Evolutionary conservation across 352 stramenopile species (phyloP).

Genomic region (Peronospora farinosa): DNA sequence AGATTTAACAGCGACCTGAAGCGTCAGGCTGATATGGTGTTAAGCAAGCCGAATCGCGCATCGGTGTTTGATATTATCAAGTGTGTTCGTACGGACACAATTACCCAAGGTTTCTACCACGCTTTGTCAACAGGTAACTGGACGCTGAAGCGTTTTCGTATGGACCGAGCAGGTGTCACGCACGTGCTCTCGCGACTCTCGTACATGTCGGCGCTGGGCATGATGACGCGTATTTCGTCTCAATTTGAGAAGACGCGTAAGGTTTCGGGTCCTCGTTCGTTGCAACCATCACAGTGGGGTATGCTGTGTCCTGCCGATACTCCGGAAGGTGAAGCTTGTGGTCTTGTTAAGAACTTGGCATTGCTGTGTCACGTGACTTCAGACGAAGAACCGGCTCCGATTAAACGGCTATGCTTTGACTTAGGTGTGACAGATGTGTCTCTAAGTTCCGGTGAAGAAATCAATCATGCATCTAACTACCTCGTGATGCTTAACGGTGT

Average conservation of each 20-base stretch:
- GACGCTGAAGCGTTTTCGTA: conserved; percentile 99
- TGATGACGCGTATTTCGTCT: conserved; percentile 99
- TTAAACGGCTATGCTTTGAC: conserved; percentile 95
- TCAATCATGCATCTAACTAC: conserved; percentile 92
- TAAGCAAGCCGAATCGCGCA: conserved; percentile 97
- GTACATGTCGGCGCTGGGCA: conserved; percentile 98
- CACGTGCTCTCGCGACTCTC: conserved; percentile 96
- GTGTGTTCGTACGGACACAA: conserved; percentile 95
- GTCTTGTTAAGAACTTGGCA: conserved; percentile 98
- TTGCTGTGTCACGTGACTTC: conserved; percentile 96
- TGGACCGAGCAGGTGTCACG: conserved; percentile 96
- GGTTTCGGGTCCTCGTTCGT: conserved; percentile 93
- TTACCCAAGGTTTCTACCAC: conserved; percentile 92
- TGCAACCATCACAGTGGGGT: conserved; percentile 98
- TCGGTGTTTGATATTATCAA: conserved; percentile 98
- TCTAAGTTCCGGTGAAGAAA: conserved; percentile 92
- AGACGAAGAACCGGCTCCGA: conserved; percentile 88
- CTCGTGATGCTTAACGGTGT: conserved; percentile 99
- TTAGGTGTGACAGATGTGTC: conserved; percentile 95
- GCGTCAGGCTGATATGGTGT: conserved; percentile 94
- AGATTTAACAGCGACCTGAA: conserved; percentile 99
- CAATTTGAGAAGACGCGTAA: conserved; percentile 99
- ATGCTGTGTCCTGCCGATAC: conserved; percentile 99
- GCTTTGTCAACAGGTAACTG: conserved; percentile 93
- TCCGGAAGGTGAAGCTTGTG: conserved; percentile 98